Evolutionary conservation across 257 asterid species (phyloP).

Genomic region (Thymus mandschuricus): DNA sequence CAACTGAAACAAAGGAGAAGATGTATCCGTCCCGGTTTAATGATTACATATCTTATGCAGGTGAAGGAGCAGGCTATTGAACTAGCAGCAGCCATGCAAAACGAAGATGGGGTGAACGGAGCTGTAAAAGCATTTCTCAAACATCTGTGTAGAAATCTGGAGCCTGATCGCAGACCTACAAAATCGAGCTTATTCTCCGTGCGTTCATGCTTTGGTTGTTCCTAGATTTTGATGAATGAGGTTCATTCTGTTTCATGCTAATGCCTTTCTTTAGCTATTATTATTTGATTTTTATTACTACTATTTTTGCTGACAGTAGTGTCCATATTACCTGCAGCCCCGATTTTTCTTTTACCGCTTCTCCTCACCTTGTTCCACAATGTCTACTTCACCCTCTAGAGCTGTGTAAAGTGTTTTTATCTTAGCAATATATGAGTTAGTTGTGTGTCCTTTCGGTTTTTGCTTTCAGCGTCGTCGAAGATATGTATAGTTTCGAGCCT

Average conservation of each 20-base stretch:
- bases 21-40: conserved; percentile 17
- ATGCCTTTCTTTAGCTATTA: conserved; percentile 3
- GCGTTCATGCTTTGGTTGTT: conserved; percentile 80
- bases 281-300: background rate
- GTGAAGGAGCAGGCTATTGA: conserved; percentile 87
- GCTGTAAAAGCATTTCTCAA: conserved; percentile 91
- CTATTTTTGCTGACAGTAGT: background rate
- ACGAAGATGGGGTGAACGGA: conserved; percentile 91
- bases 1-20: background rate
- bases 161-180: conserved; percentile 48
- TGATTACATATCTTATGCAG: conserved; percentile 44
- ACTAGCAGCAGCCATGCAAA: conserved; percentile 91
- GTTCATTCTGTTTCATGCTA: background rate
- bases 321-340: background rate
- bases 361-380: background rate
- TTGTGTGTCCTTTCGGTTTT: background rate
- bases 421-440: background rate
- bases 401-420: conserved; percentile 8
- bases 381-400: background rate
- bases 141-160: conserved; percentile 65
- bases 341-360: background rate
- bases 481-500: too few species aligned
- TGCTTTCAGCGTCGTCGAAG: background rate
- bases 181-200: conserved; percentile 60
- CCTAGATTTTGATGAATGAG: conserved; percentile 44